phyloP scores from a whole-genome alignment of 2,329 filamentous ascomycete genomes.

The Sporothrix dimorphospora region DNA sequence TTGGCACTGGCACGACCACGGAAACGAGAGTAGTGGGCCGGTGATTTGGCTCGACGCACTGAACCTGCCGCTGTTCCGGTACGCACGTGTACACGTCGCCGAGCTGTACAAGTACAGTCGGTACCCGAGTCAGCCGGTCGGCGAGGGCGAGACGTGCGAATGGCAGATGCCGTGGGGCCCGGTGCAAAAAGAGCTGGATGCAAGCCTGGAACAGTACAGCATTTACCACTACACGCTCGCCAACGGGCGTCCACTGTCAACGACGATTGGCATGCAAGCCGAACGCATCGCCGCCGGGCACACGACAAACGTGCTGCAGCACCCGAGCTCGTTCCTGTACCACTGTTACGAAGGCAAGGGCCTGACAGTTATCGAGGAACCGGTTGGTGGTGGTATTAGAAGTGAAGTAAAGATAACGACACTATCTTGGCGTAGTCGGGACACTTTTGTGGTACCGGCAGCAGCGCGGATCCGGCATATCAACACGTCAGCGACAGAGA shows the following conservation, averaged over 20 bases:
- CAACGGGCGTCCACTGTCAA: not conserved
- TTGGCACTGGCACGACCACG: constrained; percentile 63
- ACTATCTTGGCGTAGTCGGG: not conserved
- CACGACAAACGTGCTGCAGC: constrained; percentile 3
- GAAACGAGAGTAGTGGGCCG: constrained; percentile 55
- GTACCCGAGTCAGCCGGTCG: too few species aligned
- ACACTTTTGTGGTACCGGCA: not conserved
- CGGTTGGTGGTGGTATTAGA: too few species aligned
- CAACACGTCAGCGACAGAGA: not conserved
- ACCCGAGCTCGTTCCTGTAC: constrained; percentile 17
- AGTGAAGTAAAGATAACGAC: not conserved
- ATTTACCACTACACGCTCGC: not conserved
- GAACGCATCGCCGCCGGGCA: not conserved
- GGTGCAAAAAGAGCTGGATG: not conserved
- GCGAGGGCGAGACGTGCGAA: too few species aligned
- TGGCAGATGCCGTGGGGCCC: not conserved
- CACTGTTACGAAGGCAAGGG: constrained; percentile 18
- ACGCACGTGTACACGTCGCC: constrained; percentile 57
- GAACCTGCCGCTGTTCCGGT: constrained; percentile 54
- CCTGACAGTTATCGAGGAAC: constrained; percentile 4
- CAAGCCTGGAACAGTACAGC: not conserved
- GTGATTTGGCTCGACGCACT: constrained; percentile 63
- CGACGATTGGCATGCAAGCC: constrained; percentile 1
- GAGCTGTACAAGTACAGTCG: too few species aligned
- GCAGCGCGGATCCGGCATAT: not conserved